These are phyloP conservation scores for Dictyostelium intermedium DNA, from an alignment of 78 protist genomes.

Conservation along the genomic window DNA sequence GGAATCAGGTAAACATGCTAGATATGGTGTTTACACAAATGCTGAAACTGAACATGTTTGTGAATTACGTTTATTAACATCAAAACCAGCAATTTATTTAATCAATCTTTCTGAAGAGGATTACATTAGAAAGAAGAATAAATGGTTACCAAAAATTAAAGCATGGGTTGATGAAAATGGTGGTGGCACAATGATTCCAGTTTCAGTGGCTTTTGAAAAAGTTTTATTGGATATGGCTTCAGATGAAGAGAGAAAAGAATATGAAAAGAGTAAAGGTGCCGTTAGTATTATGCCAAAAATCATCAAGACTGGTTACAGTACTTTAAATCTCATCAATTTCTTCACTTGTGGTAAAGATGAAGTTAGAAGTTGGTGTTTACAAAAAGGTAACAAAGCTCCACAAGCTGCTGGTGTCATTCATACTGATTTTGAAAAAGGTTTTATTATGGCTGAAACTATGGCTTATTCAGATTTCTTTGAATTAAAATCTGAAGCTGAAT, in stretches of 20 bases:
- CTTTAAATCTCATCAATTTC: constrained; percentile 88
- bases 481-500: constrained; percentile 74
- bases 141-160: constrained; percentile 93
- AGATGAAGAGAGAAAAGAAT: constrained; percentile 43
- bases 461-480: constrained; percentile 81
- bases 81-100: constrained; percentile 96
- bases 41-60: constrained; percentile 87
- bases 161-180: constrained; percentile 89
- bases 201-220: constrained; percentile 90
- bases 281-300: constrained; percentile 78
- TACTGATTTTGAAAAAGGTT: constrained; percentile 94
- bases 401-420: constrained; percentile 97
- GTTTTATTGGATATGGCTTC: background rate
- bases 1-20: constrained; percentile 64
- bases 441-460: constrained; percentile 94
- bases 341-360: constrained; percentile 97
- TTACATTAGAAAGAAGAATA: constrained; percentile 97
- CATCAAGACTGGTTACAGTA: constrained; percentile 89
- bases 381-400: constrained; percentile 92
- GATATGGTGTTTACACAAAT: constrained; percentile 49
- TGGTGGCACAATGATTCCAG: constrained; percentile 92
- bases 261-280: constrained; percentile 32
- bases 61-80: constrained; percentile 89
- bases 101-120: constrained; percentile 92
- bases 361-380: constrained; percentile 95